Conservation (phyloP, 2,329 filamentous ascomycete genomes). For the Diaporthe batatas region DNA sequence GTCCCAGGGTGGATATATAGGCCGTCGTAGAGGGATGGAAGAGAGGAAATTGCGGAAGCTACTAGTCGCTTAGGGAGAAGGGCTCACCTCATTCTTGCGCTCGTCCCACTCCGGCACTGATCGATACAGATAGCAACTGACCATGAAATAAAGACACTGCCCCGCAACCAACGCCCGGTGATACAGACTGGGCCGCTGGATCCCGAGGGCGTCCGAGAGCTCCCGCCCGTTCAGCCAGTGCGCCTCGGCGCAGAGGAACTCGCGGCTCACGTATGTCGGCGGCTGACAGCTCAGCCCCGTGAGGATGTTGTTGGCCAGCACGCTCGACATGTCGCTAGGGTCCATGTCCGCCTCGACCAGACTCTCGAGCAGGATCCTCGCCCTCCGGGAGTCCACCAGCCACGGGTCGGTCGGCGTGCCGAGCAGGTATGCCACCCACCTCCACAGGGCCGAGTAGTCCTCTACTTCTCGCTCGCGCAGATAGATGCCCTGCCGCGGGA, state of each 20-base stretch:
- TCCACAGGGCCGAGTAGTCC: conserved; percentile 83
- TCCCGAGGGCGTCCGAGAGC: conserved; percentile 70
- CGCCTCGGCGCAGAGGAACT: conserved; percentile 76
- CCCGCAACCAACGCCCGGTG: conserved; percentile 72
- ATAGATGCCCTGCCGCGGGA: conserved; percentile 80
- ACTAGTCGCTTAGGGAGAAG: not conserved
- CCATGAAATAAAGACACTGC: conserved; percentile 76
- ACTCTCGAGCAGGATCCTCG: conserved; percentile 76
- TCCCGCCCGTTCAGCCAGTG: conserved; percentile 78
- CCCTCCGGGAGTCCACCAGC: conserved; percentile 68
- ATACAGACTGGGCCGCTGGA: conserved; percentile 68
- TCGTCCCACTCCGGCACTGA: conserved; percentile 55
- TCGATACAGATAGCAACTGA: conserved; percentile 61
- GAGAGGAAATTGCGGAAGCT: not conserved
- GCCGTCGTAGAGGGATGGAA: not conserved
- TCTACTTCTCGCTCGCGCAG: conserved; percentile 71
- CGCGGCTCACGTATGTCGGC: conserved; percentile 73
- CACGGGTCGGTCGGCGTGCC: conserved; percentile 72
- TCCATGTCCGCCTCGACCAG: conserved; percentile 75
- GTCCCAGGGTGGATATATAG: not conserved
- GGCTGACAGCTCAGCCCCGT: conserved; percentile 74
- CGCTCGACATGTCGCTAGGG: conserved; percentile 72
- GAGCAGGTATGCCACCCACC: conserved; percentile 79
- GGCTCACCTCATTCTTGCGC: conserved; percentile 60
- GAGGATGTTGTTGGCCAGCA: conserved; percentile 83